Evolutionary conservation across 2,329 filamentous ascomycete species (phyloP), one percentile per base, ranked within the genome.

Genomic region (Pyrenophora teres): DNA sequence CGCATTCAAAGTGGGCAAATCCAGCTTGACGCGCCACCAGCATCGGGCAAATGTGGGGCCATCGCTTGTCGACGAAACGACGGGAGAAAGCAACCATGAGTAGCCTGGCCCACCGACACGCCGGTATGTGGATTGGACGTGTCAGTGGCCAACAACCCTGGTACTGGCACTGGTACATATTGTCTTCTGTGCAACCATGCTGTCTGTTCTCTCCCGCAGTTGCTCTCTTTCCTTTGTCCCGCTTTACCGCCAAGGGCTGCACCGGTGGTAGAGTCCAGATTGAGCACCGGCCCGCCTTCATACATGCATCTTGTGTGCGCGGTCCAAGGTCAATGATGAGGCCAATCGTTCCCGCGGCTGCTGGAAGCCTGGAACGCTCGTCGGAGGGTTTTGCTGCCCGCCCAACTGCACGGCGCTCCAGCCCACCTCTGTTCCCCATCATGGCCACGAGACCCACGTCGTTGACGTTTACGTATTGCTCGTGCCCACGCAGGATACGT

Each of bases 11-110:
- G 40, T 46, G 37, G 23, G 19, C 40, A 38, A 40, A 16, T 32
- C 27, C 37, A 40, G 41, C 36, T 45, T 38, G 46, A 46, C 19
- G 27, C 25, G 48, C 33, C 43, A 33, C 41, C 31, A 30, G 40
- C 31, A 54, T 50, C 39, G 50, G 54, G 39, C 48, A 38, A 44
- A 35, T 21, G 54, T 52, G 54, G 54, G 48, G 54, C 47, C 41
- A 46, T 49, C 40, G 49, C 32, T 40, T 37, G 25, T 16, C 18
- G 32, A 32, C 37, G 40, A 35, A 30, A 42, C 38, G 9, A 32
- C 18, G 46, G 27, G 35, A 48, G 36, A 43, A 49, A 44, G 39
- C 18, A 12, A 23, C 36, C 27, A 39, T 49, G 35, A 23, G 30
- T 40, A 27, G 32, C 21, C 35, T 40, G 31, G 44, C 23, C 25